Evolutionary conservation across 1,139 yeast genomes (phyloP).

Genomic region (Hyphopichia fennica): DNA sequence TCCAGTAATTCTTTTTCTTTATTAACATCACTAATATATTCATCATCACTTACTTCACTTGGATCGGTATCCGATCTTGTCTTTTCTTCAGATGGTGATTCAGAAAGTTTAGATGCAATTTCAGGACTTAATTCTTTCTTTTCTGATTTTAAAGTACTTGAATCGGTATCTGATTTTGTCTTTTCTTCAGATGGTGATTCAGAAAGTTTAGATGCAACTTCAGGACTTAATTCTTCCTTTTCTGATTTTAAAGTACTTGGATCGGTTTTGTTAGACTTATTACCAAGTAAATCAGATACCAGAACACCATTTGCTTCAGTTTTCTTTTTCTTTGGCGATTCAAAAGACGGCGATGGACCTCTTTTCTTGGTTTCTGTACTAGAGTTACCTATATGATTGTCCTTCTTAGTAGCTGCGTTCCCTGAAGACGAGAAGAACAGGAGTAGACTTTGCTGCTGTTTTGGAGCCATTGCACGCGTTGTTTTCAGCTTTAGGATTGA

Average conservation of each 20-base stretch:
- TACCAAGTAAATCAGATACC: background rate
- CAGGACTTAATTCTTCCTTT: conserved; percentile 20
- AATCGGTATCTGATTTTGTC: background rate
- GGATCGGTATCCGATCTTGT: conserved; percentile 7
- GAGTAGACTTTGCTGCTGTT: conserved; percentile 34
- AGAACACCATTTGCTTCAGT: background rate
- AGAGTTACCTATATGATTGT: no score
- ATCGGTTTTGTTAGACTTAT: background rate
- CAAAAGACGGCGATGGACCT: conserved; percentile 4
- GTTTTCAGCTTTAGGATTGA: background rate
- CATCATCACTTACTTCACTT: conserved; percentile 6
- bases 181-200: background rate
- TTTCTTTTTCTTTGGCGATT: conserved; percentile 4
- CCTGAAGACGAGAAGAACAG: conserved; percentile 24
- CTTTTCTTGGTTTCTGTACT: background rate
- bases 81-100: background rate
- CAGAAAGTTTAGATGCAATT: background rate
- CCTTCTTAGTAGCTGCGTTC: conserved; percentile 2
- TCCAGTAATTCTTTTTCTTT: conserved; percentile 12
- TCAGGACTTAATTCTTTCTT: conserved; percentile 20
- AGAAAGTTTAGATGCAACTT: background rate
- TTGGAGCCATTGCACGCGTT: conserved; percentile 23
- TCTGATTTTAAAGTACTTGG: conserved; percentile 29
- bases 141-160: conserved; percentile 29
- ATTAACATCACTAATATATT: conserved; percentile 3